Percentiles rank a stretch among this genome's conserved stretches.
Evolutionary conservation across 495 filamentous ascomycete species (phyloP).

Genomic region (Xanthoparmelia taractica): DNA sequence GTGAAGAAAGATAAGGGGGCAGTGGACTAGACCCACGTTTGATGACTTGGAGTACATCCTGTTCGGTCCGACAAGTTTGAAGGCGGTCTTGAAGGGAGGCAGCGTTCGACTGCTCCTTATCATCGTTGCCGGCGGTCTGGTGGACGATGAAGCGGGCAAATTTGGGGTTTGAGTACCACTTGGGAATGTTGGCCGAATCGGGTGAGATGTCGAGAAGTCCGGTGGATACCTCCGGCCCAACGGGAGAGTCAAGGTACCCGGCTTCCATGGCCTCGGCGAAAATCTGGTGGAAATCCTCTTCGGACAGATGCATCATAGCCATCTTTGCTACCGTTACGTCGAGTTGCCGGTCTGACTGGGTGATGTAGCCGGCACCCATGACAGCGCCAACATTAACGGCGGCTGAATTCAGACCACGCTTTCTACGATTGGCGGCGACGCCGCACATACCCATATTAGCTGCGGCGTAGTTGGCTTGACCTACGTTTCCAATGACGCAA

Average conservation of each 20-base stretch:
- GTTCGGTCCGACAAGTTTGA: background rate
- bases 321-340: slow-evolving; percentile 2
- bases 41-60: slow-evolving; percentile 2
- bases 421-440: slow-evolving; percentile 28
- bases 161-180: slow-evolving; percentile 8
- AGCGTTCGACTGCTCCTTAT: background rate
- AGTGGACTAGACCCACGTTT: background rate
- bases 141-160: slow-evolving; percentile 9
- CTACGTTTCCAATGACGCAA: slow-evolving; percentile 50
- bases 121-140: background rate
- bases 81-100: slow-evolving; percentile 2
- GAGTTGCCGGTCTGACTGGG: background rate
- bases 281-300: slow-evolving; percentile 12
- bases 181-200: background rate
- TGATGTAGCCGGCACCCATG: slow-evolving; percentile 17
- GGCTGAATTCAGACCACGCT: slow-evolving; percentile 25
- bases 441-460: slow-evolving; percentile 53
- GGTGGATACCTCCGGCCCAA: background rate
- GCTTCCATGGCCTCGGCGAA: slow-evolving; percentile 5
- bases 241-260: slow-evolving; percentile 2
- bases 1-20: too few relatives aligned
- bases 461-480: slow-evolving; percentile 58
- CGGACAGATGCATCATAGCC: background rate
- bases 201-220: slow-evolving; percentile 5
- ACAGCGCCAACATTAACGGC: slow-evolving; percentile 22